Base-by-base conservation (phyloP, 257 asterid species). In the Cinchona pubescens region DNA sequence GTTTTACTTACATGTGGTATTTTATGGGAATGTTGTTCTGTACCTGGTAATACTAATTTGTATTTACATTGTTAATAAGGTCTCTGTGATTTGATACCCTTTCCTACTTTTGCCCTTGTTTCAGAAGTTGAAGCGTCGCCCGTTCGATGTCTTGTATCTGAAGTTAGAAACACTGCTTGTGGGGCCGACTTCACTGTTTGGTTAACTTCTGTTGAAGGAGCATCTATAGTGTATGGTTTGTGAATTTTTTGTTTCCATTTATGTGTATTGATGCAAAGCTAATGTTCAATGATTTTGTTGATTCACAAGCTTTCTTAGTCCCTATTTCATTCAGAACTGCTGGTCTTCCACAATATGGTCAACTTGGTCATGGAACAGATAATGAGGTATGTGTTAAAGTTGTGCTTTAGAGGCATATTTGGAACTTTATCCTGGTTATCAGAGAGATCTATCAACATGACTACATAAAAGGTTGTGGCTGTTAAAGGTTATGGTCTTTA, bases 271-370 rank as follows among this genome's bases (percentile, higher is more conserved):
- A 35, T 46, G 29, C 46, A 27, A 11, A 60, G 59, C 62, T 18
- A 29, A 27, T 62, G 45, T 61, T 40, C 37, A 34, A 10, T 74
- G 43, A 35, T 30, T 65, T 62, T 23, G 21, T 5, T 62, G 37
- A 9, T 63, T 74, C 63, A 45, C 71, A 63, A 62, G 71, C 78
- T 62, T n/a, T n/a, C n/a, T n/a, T n/a, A n/a, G n/a, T n/a, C 14
- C 46, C 65, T 76, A 67, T 29, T 71, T 73, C 83, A 69, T 72
- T 49, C 62, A 92, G 99, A 79, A 92, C 97, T 82, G 98, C 94
- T 85, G 99, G 99, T 83, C 94, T 89, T 79, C 99, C 99, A 59
- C 98, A 92, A 76, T 95, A 88, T 79, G 98, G 99, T 76, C 99
- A 95, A 85, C 96, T 95, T 78, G 99, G 99, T 62, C 99, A 95